A percentile compares a stretch with the other conserved stretches of the same genome.
Evolutionary conservation across 2,329 filamentous ascomycete species (phyloP).

Genomic region (Sporothrix variecibatus): DNA sequence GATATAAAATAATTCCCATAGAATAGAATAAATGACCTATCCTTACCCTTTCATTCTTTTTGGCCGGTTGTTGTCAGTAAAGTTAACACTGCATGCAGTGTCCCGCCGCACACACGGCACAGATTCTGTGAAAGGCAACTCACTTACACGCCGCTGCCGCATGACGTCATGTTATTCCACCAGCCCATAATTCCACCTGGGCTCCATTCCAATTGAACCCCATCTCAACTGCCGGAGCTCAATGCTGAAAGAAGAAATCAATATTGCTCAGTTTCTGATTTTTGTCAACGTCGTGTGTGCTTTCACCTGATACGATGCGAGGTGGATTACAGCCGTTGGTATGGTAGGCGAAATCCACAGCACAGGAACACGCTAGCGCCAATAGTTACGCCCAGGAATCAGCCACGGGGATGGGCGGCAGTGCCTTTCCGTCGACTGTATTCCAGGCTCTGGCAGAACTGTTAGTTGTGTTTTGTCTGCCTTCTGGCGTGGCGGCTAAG

Average conservation of each 20-base stretch:
- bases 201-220: too few relatives aligned
- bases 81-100: too few relatives aligned
- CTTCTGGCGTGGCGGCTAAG: not conserved
- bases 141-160: not conserved
- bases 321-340: not conserved
- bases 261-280: not conserved
- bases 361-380: not conserved
- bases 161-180: not conserved
- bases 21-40: too few relatives aligned
- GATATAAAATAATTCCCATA: too few relatives aligned
- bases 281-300: not conserved
- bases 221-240: not conserved
- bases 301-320: not conserved
- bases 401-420: slow-evolving; percentile 8
- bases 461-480: not conserved
- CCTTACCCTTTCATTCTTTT: too few relatives aligned
- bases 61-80: too few relatives aligned
- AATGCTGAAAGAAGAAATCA: too few relatives aligned
- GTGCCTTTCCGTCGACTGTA: not conserved
- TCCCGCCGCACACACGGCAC: too few relatives aligned
- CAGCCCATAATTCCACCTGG: not conserved
- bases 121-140: not conserved
- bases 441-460: not conserved
- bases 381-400: not conserved
- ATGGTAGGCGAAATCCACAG: not conserved